Base-by-base conservation (phyloP, 805 yeast genomes). In the Geotrichum ghanense region DNA sequence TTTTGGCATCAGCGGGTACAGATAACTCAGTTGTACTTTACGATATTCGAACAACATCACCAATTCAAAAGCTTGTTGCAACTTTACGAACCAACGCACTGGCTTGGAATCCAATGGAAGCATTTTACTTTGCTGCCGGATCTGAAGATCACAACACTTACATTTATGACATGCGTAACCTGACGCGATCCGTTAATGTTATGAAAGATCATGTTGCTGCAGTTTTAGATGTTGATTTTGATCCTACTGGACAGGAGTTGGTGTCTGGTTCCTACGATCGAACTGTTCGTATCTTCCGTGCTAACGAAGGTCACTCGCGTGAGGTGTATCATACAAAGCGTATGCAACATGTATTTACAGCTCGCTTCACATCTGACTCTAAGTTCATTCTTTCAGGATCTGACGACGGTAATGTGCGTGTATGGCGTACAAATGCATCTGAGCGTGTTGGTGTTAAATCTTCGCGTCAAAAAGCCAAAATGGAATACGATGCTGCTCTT, bases 31-130 rank as follows among this genome's bases (percentile, higher is more conserved):
- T 92, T 45, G 89, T 90, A 2, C 68, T 92, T 35, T 92, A 92
- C 63, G 99, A 92, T 64, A 70, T 86, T 44, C 77, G 98, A 58
- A 86, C 96, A 4, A 79, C 84, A 57, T 75, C 95, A 2, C 96
- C 98, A 12, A 79, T 94, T 3, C 97, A 94, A 65, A 90, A 89
- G 63, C 76, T 90, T 49, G 83, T 83, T 42, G 84, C 92, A 22
- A 69, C 78, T 17, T 71, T 92, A 74, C 74, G 94, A 57, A 84
- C 89, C 17, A 92, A 92, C 64, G 73, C 90, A 42, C 72, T 92
- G 22, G 74, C 88, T 47, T 92, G 97, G 97, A 92, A 92, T 66
- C 99, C 99, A 3, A 85, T 92, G 82, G 97, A 92, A 65, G 95
- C 97, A 1, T 92, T 77, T 67, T 79, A 83, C 60, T 90, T 92